Percentiles rank a stretch among this genome's conserved stretches.
phyloP scores from a whole-genome alignment of 306 rosid genomes.

The Rosa rugosa region DNA sequence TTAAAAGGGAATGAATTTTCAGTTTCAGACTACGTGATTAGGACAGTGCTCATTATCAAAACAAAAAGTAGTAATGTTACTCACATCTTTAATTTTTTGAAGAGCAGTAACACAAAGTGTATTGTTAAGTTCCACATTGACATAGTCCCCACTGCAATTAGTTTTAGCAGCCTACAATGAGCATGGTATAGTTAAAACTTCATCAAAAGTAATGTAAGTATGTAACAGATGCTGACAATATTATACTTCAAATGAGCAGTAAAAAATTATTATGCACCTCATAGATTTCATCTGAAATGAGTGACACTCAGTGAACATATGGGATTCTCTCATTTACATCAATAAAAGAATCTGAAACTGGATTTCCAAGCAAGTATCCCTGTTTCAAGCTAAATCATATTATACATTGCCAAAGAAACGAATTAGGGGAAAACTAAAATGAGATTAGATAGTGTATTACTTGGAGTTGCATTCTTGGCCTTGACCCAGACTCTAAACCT shows the following conservation, averaged over 20 bases:
- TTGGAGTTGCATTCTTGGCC: constrained; percentile 26
- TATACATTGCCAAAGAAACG: neutral
- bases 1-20: neutral
- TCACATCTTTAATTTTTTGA: constrained; percentile 14
- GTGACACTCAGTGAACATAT: no score
- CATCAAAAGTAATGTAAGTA: neutral
- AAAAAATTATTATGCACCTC: neutral
- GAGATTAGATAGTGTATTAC: constrained; percentile 4
- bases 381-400: constrained; percentile 13
- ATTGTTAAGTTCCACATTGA: constrained; percentile 1
- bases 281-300: no score
- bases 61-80: neutral
- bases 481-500: constrained; percentile 21
- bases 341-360: constrained; percentile 21
- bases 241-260: neutral
- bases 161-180: constrained; percentile 20
- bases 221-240: neutral
- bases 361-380: constrained; percentile 30
- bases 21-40: neutral
- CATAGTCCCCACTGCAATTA: constrained; percentile 27
- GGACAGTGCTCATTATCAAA: neutral
- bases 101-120: constrained; percentile 7
- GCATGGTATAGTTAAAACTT: neutral
- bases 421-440: neutral
- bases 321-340: constrained; percentile 21